Evolutionary conservation across 139 green algal species (phyloP).

Genomic region (Chlamydomonas asymmetrica): DNA sequence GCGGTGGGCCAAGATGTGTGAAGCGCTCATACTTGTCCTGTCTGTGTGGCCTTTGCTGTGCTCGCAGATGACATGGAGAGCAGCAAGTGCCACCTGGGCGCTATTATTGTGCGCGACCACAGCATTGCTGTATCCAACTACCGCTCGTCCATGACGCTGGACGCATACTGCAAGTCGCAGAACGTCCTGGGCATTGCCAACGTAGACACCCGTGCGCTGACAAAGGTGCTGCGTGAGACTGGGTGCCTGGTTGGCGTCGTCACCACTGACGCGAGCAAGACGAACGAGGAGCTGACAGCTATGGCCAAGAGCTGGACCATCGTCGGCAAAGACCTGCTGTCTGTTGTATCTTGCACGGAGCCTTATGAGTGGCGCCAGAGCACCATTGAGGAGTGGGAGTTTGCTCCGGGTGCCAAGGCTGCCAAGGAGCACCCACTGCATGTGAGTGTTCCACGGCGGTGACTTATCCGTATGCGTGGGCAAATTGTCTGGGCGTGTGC

Average conservation of each 20-base stretch:
- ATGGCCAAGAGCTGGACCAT: conserved; percentile 91
- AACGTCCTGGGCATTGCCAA: conserved; percentile 80
- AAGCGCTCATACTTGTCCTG: too few relatives aligned
- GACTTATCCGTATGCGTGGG: too few relatives aligned
- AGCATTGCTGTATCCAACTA: conserved; percentile 94
- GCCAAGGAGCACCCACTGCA: conserved; percentile 42
- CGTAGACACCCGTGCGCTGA: conserved; percentile 96
- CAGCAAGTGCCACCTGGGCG: conserved; percentile 79
- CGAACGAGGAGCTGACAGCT: conserved; percentile 83
- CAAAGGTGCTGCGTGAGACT: conserved; percentile 83
- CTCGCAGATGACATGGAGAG: conserved; percentile 87
- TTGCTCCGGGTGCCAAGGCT: conserved; percentile 41
- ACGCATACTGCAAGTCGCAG: conserved; percentile 73
- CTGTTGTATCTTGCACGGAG: conserved; percentile 77
- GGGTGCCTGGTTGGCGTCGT: conserved; percentile 90
- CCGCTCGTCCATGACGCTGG: conserved; percentile 82
- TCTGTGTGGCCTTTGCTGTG: too few relatives aligned
- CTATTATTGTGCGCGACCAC: conserved; percentile 85
- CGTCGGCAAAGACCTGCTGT: conserved; percentile 81
- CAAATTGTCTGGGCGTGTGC: too few relatives aligned
- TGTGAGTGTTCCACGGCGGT: conserved; percentile 33
- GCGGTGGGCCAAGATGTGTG: too few relatives aligned
- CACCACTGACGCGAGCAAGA: conserved; percentile 55
- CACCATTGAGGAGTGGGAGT: conserved; percentile 95
- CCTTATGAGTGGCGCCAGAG: conserved; percentile 93